Evolutionary conservation across 2,329 filamentous ascomycete species (phyloP).

Genomic region (Diaporthe australafricana): DNA sequence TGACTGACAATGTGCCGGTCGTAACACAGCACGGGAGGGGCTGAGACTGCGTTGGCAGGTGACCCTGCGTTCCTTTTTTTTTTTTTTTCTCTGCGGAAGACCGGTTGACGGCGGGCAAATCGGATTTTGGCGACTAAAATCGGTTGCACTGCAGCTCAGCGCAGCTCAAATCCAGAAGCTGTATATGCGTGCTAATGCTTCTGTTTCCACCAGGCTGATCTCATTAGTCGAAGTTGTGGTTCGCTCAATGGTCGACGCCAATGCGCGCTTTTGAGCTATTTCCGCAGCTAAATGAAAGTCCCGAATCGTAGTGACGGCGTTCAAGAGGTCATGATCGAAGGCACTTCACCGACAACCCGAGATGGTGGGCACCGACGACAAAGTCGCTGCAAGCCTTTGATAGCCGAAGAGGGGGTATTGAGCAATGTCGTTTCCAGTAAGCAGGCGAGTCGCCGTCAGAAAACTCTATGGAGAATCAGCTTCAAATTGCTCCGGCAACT

Average conservation of each 20-base stretch:
- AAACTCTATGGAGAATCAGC: slow-evolving; percentile 5
- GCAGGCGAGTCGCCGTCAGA: background rate
- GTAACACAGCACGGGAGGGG: slow-evolving; percentile 32
- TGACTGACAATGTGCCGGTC: background rate
- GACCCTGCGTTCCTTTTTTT: background rate
- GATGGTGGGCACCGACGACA: background rate
- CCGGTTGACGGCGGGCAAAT: slow-evolving; percentile 32
- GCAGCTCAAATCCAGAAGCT: slow-evolving; percentile 20
- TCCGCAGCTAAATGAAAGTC: slow-evolving; percentile 1
- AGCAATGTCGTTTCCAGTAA: background rate
- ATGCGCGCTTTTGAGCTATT: slow-evolving; percentile 21
- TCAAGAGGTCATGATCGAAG: slow-evolving; percentile 32
- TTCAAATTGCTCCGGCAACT: background rate
- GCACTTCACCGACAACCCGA: slow-evolving; percentile 2
- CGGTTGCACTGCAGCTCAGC: slow-evolving; percentile 35
- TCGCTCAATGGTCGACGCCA: slow-evolving; percentile 1
- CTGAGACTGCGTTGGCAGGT: slow-evolving; percentile 28
- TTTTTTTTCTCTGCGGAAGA: slow-evolving; percentile 18
- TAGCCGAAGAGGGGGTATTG: background rate
- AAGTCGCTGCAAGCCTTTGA: background rate
- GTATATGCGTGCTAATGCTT: slow-evolving; percentile 3
- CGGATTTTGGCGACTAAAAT: slow-evolving; percentile 27
- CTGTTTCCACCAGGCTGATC: background rate
- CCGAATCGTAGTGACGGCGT: background rate
- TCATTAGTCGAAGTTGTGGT: background rate